Conservation (phyloP, 2,329 filamentous ascomycete species). For the Macrophomina pseudophaseolina region DNA sequence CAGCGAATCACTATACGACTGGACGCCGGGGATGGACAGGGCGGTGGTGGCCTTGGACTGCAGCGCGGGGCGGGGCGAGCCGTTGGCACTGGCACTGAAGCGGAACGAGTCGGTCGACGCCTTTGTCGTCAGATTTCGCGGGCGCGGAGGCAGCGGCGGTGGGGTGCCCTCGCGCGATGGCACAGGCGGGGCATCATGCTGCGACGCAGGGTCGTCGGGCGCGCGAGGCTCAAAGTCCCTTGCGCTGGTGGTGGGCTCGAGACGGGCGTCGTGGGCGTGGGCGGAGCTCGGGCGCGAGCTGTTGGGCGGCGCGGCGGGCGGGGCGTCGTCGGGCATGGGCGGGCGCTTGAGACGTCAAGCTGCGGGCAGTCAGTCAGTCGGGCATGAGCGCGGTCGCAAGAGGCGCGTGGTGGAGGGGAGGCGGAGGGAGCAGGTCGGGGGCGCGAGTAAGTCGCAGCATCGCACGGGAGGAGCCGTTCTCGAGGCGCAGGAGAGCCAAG, state of each 20-base stretch:
- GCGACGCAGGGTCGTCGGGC: background rate
- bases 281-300: background rate
- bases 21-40: slow-evolving; percentile 77
- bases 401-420: background rate
- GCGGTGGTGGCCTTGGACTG: slow-evolving; percentile 80
- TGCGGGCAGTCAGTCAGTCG: background rate
- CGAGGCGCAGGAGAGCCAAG: background rate
- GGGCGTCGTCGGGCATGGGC: slow-evolving; percentile 12
- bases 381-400: background rate
- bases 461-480: background rate
- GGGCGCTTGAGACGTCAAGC: background rate
- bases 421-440: background rate
- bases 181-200: background rate
- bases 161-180: slow-evolving; percentile 53
- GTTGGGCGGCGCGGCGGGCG: slow-evolving; percentile 29
- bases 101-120: slow-evolving; percentile 47
- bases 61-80: slow-evolving; percentile 45
- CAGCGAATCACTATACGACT: slow-evolving; percentile 68
- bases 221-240: slow-evolving; percentile 19
- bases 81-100: slow-evolving; percentile 35
- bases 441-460: background rate
- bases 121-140: slow-evolving; percentile 30
- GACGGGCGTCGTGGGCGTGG: background rate
- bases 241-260: background rate
- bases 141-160: slow-evolving; percentile 63